Conservation (phyloP, 2,329 filamentous ascomycete genomes). For the Arachnopeziza araneosa region DNA sequence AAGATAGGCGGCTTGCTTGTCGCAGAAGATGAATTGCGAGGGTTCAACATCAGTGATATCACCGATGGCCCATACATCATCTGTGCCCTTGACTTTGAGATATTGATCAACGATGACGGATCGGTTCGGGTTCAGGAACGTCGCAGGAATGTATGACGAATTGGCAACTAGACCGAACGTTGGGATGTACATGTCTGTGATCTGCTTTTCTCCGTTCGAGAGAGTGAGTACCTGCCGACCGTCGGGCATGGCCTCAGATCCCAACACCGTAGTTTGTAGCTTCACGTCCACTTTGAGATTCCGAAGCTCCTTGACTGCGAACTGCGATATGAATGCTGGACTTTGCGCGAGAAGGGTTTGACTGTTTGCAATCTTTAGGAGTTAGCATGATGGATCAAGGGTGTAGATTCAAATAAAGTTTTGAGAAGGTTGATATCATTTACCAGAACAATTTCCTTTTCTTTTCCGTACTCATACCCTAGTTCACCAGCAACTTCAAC, state of each 20-base stretch:
- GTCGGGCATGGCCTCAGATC: conserved; percentile 32
- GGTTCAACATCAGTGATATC: conserved; percentile 23
- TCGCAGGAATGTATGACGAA: conserved; percentile 44
- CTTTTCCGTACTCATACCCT: conserved; percentile 21
- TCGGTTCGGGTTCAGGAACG: conserved; percentile 40
- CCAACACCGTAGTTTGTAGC: conserved; percentile 38
- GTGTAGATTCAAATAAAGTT: conserved; percentile 10
- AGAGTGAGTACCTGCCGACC: conserved; percentile 47
- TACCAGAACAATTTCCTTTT: conserved; percentile 21
- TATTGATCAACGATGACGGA: conserved; percentile 47
- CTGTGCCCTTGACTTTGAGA: conserved; percentile 40
- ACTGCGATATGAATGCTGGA: conserved; percentile 19
- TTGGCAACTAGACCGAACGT: conserved; percentile 52
- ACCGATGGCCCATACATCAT: conserved; percentile 28
- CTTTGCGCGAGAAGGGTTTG: conserved; percentile 27
- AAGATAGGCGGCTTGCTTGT: conserved; percentile 20
- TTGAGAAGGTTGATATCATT: neutral
- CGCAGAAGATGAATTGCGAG: conserved; percentile 18
- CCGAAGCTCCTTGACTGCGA: conserved; percentile 39
- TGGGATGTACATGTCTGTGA: conserved; percentile 50
- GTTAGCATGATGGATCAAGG: neutral
- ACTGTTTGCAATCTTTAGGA: conserved; percentile 23
- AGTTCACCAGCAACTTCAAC: conserved; percentile 29
- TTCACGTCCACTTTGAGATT: conserved; percentile 46
- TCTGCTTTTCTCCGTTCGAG: conserved; percentile 41